Conservation (phyloP, 192 early-diverging fungal species). For the Coemansia sp. region DNA sequence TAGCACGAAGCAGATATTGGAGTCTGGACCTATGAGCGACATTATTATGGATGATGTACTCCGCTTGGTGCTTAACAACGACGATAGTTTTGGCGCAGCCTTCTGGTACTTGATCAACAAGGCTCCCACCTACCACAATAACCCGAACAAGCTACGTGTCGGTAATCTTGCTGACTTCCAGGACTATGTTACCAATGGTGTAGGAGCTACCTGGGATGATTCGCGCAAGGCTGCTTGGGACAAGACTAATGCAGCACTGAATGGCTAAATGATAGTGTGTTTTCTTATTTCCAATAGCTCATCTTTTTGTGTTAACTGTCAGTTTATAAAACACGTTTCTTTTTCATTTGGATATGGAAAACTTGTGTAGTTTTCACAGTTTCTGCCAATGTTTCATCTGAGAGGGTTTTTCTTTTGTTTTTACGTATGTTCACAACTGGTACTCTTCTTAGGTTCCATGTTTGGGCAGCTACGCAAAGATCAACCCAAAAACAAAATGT, state of each 20-base stretch:
- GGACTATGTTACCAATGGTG: slow-evolving; percentile 36
- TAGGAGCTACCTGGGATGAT: slow-evolving; percentile 30
- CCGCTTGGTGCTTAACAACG: slow-evolving; percentile 30
- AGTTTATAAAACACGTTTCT: neutral
- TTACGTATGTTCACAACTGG: too few species aligned
- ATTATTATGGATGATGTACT: slow-evolving; percentile 27
- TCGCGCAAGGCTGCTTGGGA: slow-evolving; percentile 36
- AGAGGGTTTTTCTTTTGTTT: too few species aligned
- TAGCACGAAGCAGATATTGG: slow-evolving; percentile 3
- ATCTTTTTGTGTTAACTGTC: neutral
- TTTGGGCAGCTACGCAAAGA: too few species aligned
- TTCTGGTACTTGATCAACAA: slow-evolving; percentile 44
- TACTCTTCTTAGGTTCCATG: too few species aligned
- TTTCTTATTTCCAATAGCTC: neutral
- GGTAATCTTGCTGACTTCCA: slow-evolving; percentile 47
- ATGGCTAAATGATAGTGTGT: neutral
- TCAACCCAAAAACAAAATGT: too few species aligned
- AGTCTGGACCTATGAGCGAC: slow-evolving; percentile 5
- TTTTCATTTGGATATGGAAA: too few species aligned
- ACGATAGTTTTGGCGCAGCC: slow-evolving; percentile 54
- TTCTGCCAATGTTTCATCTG: too few species aligned
- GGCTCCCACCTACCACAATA: slow-evolving; percentile 22
- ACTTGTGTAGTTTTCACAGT: too few species aligned
- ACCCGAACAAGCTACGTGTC: slow-evolving; percentile 22
- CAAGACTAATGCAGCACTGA: slow-evolving; percentile 24